Evolutionary conservation across 495 filamentous ascomycete species (phyloP).

Genomic region (Tirmania nivea): DNA sequence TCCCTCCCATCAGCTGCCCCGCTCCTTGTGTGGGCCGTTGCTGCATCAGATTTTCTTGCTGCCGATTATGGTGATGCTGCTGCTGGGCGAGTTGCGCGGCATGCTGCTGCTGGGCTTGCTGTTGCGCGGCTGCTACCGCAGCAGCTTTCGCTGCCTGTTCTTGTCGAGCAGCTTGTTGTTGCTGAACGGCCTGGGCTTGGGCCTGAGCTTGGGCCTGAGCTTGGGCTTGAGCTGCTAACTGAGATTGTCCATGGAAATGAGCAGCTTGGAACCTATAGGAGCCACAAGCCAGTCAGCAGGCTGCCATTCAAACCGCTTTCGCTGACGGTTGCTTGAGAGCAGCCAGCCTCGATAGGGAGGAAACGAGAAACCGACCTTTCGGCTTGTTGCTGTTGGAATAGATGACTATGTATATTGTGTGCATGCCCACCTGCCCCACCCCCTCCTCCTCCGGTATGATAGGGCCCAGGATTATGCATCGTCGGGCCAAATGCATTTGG

Average conservation of each 20-base stretch:
- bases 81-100: slow-evolving; percentile 25
- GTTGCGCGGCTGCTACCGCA: slow-evolving; percentile 15
- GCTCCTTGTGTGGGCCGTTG: slow-evolving; percentile 27
- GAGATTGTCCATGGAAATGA: slow-evolving; percentile 2
- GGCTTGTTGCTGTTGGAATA: slow-evolving; percentile 12
- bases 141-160: slow-evolving; percentile 4
- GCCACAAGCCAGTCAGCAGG: background rate
- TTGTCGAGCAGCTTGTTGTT: slow-evolving; percentile 12
- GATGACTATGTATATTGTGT: slow-evolving; percentile 9
- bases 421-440: slow-evolving; percentile 11
- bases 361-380: background rate
- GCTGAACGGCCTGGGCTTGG: background rate
- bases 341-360: background rate
- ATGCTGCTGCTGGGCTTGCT: slow-evolving; percentile 29
- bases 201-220: slow-evolving; percentile 1
- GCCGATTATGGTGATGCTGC: slow-evolving; percentile 33
- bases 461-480: slow-evolving; percentile 15
- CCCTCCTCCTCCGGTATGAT: slow-evolving; percentile 9
- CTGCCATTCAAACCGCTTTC: background rate
- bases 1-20: slow-evolving; percentile 20
- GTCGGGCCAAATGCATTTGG: slow-evolving; percentile 16
- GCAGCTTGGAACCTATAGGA: background rate
- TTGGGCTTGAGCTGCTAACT: slow-evolving; percentile 7
- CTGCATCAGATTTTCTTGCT: slow-evolving; percentile 8
- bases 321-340: no score